phyloP scores from a whole-genome alignment of 768 basidiomycete species.

The Tylopilus sp. region DNA sequence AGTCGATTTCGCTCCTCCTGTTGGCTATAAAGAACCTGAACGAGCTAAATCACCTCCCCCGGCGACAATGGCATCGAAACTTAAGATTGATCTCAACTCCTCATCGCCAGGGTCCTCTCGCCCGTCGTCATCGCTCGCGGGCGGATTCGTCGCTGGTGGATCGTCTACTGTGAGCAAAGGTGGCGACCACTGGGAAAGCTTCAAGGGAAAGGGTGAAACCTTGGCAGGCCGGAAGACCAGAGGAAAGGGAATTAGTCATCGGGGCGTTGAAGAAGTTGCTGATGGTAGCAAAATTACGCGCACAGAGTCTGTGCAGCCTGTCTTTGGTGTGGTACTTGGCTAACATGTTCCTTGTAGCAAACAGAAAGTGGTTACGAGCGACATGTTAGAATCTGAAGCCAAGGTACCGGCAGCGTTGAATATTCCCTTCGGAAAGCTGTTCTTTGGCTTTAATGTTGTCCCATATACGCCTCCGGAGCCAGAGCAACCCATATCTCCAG shows the following conservation, averaged over 20 bases:
- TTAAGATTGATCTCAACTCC: constrained; percentile 89
- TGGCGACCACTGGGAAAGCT: constrained; percentile 89
- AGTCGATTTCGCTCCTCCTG: constrained; percentile 93
- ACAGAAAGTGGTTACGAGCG: constrained; percentile 80
- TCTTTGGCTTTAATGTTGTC: constrained; percentile 90
- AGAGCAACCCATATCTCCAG: constrained; percentile 23
- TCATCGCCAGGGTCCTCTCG: constrained; percentile 84
- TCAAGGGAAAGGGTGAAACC: constrained; percentile 94
- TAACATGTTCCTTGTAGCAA: constrained; percentile 47
- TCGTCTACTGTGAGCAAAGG: constrained; percentile 63
- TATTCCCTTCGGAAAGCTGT: constrained; percentile 89
- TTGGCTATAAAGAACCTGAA: constrained; percentile 93
- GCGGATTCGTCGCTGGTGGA: constrained; percentile 55
- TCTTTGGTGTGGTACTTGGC: neutral
- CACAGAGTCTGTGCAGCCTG: constrained; percentile 66
- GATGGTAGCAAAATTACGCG: constrained; percentile 85
- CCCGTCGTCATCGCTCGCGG: constrained; percentile 70
- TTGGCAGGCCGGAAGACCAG: constrained; percentile 89
- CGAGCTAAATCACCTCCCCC: constrained; percentile 77
- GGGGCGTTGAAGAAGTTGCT: constrained; percentile 75
- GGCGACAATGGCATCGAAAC: constrained; percentile 92
- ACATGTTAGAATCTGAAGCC: constrained; percentile 63
- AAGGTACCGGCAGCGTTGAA: constrained; percentile 89
- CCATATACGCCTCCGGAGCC: constrained; percentile 56
- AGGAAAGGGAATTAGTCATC: constrained; percentile 86